phyloP scores from a whole-genome alignment of 768 basidiomycete species.

The Boletus speciosus region DNA sequence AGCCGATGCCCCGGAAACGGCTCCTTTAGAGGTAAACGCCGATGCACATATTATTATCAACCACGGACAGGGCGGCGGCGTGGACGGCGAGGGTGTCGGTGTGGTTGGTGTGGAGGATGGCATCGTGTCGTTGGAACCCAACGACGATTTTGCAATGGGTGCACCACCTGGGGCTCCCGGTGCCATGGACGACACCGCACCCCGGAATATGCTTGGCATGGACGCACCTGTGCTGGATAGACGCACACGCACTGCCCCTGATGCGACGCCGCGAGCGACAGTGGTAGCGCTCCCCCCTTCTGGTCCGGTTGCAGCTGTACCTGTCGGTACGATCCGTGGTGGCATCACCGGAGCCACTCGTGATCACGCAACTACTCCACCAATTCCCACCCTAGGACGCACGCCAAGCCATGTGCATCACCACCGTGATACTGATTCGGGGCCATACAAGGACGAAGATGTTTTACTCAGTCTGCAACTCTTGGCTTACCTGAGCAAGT shows the following conservation, averaged over 20 bases:
- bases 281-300: conserved; percentile 50
- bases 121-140: conserved; percentile 72
- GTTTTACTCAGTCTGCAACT: conserved; percentile 88
- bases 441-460: conserved; percentile 91
- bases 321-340: conserved; percentile 15
- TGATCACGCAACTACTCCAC: conserved; percentile 13
- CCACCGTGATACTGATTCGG: conserved; percentile 41
- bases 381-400: conserved; percentile 19
- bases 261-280: conserved; percentile 63
- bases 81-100: conserved; percentile 41
- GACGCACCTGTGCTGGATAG: conserved; percentile 27
- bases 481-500: conserved; percentile 94
- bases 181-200: conserved; percentile 47
- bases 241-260: conserved; percentile 43
- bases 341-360: conserved; percentile 12
- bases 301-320: conserved; percentile 8
- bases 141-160: conserved; percentile 87
- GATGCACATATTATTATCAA: conserved; percentile 55
- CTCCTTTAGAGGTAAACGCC: conserved; percentile 38
- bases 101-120: conserved; percentile 64
- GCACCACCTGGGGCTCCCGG: conserved; percentile 91
- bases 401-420: conserved; percentile 36
- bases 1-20: conserved; percentile 35
- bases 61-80: conserved; percentile 38
- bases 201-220: conserved; percentile 28